Conservation (phyloP, 78 protist species). For the Parvularia atlantis region DNA sequence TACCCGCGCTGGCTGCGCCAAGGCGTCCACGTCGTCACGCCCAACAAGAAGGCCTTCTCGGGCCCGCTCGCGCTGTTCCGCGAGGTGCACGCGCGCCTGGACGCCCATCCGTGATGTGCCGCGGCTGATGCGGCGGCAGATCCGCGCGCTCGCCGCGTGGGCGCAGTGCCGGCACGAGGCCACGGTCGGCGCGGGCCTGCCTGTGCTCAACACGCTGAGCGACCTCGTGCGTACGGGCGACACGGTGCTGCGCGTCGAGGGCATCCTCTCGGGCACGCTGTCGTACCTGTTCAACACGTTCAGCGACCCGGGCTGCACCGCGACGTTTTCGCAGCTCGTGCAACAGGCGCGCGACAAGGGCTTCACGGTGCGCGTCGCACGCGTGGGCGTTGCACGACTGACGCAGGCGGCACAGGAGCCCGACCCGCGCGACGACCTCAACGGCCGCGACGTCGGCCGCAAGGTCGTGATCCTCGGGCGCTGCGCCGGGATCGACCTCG, state of each 20-base stretch:
- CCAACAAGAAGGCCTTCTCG: constrained; percentile 46
- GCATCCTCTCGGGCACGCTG: constrained; percentile 49
- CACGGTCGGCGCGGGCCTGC: constrained; percentile 62
- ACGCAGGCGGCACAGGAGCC: constrained; percentile 65
- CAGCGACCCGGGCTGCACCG: background rate
- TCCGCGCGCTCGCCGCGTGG: no score
- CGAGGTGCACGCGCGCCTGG: constrained; percentile 1
- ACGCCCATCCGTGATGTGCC: background rate
- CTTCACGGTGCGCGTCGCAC: no score
- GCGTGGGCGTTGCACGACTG: background rate
- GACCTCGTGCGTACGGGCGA: constrained; percentile 47
- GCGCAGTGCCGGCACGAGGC: constrained; percentile 46
- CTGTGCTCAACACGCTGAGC: constrained; percentile 29
- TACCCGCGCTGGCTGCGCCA: constrained; percentile 29
- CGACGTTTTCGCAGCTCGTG: constrained; percentile 9
- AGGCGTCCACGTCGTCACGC: constrained; percentile 49
- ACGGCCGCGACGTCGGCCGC: constrained; percentile 67
- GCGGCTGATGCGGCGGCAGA: no score
- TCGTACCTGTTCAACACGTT: constrained; percentile 54
- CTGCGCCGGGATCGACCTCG: constrained; percentile 5
- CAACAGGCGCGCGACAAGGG: constrained; percentile 25
- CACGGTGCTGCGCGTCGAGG: constrained; percentile 35
- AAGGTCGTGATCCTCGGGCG: constrained; percentile 47
- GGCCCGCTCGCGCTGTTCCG: constrained; percentile 21
- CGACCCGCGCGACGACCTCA: constrained; percentile 70